Conservation (phyloP, 2,329 filamentous ascomycete species). For the Penicillium sp. region DNA sequence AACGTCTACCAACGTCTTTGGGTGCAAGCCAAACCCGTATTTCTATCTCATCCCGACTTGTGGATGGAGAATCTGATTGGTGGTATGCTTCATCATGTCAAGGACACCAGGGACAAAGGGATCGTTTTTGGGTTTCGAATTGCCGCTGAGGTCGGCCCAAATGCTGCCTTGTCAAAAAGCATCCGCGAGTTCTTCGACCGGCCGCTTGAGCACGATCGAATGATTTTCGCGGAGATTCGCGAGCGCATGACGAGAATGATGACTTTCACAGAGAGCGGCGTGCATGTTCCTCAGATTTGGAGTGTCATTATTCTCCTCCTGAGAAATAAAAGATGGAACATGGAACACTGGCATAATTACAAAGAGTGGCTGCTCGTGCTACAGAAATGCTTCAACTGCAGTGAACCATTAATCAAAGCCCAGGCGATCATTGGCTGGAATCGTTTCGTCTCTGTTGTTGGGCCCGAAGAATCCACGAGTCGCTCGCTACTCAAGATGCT, state of each 20-base stretch:
- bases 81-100: constrained; percentile 76
- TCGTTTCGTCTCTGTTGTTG: constrained; percentile 74
- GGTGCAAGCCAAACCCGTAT: constrained; percentile 68
- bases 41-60: constrained; percentile 68
- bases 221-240: constrained; percentile 70
- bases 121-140: constrained; percentile 74
- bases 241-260: constrained; percentile 69
- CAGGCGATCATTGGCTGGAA: constrained; percentile 87
- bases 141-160: constrained; percentile 68
- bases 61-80: constrained; percentile 84
- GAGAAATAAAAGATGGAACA: constrained; percentile 59
- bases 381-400: constrained; percentile 80
- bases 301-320: constrained; percentile 78
- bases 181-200: constrained; percentile 58
- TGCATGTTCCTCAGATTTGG: constrained; percentile 85
- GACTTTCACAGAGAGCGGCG: constrained; percentile 58
- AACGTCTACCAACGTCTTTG: constrained; percentile 78
- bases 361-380: constrained; percentile 76
- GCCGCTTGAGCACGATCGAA: constrained; percentile 55
- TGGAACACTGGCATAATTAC: constrained; percentile 71
- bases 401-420: constrained; percentile 68
- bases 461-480: constrained; percentile 61
- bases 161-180: constrained; percentile 66
- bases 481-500: constrained; percentile 64
- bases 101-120: constrained; percentile 74